Evolutionary conservation across 345 rosid genomes (phyloP), one percentile per base, ranked within the genome.

Genomic region (Eucalyptus pauciflora): DNA sequence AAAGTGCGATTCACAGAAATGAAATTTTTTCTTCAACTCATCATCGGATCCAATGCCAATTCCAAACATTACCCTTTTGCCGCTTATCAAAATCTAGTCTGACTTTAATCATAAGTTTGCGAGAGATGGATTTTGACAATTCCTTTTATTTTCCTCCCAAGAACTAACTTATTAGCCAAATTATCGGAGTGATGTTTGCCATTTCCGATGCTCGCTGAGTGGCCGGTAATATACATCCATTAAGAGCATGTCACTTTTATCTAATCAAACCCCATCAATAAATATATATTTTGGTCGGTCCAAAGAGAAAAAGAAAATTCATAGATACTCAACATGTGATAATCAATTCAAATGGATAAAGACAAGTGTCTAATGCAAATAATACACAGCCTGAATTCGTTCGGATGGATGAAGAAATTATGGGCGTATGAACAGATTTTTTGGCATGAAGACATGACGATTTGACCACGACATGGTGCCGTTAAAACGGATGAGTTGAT

Each of bases 161-260:
- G 27, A 69, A 69, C 13, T 69, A 69, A 33, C 24, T 76, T 3
- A 37, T 69, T 69, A 76, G 48, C 83, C 48, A 76, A 37, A 76
- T 10, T 20, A 76, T 20, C 1, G 83, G 27, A 37, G 8, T 10
- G 4, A 12, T 4, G 7, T 37, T 69, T 41, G 7, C 46, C 25
- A 76, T 37, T 76, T 76, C 0, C 3, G 1, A 37, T 37, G 83
- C 2, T 24, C 15, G 0, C 1, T 1, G 5, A 20, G 24, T 10
- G 3, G 83, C 8, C 2, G 3, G 5, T 10, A 76, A 76, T 15
- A 76, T 3, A 20, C 15, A 37, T 76, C 48, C 14, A 3, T 76
- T 10, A 1, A 11, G 48, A 76, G 83, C 48, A 6, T 6, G 27
- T 20, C 45, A 33, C 12, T 33, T 69, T 69, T 13, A 69, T 33